Percentiles rank a stretch among this genome's conserved stretches.
Conservation (phyloP, 352 stramenopile genomes). For the Pythium sp. region DNA sequence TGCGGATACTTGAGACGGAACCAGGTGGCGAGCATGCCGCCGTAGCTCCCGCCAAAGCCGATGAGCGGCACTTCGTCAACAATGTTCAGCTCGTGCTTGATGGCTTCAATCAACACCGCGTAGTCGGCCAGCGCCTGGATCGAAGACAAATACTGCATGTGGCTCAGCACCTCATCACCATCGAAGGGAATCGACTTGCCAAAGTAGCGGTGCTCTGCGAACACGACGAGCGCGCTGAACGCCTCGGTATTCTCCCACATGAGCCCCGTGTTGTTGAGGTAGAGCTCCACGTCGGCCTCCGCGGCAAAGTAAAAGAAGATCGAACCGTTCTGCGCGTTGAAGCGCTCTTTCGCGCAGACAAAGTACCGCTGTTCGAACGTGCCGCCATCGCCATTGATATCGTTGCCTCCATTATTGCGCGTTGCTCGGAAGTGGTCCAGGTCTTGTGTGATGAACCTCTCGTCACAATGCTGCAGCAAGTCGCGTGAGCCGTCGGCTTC, state of each 20-base stretch:
- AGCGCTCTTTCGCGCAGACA: slow-evolving; percentile 41
- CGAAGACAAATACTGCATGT: slow-evolving; percentile 74
- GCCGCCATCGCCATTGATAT: slow-evolving; percentile 20
- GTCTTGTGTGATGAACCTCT: slow-evolving; percentile 69
- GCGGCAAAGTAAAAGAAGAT: slow-evolving; percentile 1
- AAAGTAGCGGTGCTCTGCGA: slow-evolving; percentile 80
- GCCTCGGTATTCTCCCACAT: slow-evolving; percentile 1
- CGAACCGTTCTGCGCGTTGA: slow-evolving; percentile 19
- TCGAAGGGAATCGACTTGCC: slow-evolving; percentile 59
- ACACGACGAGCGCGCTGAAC: slow-evolving; percentile 51
- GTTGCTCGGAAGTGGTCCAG: slow-evolving; percentile 74
- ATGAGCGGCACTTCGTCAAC: slow-evolving; percentile 47
- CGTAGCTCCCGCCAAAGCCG: slow-evolving; percentile 76
- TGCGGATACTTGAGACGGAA: slow-evolving; percentile 76
- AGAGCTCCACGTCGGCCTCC: background rate
- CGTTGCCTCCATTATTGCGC: background rate
- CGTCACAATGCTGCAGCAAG: slow-evolving; percentile 53
- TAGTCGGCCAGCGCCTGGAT: slow-evolving; percentile 85
- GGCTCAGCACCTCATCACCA: slow-evolving; percentile 35
- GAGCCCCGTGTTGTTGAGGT: slow-evolving; percentile 1
- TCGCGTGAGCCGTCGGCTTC: slow-evolving; percentile 33
- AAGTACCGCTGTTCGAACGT: slow-evolving; percentile 89
- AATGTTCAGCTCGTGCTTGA: slow-evolving; percentile 38
- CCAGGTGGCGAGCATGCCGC: slow-evolving; percentile 71
- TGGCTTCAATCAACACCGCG: slow-evolving; percentile 40